phyloP scores from a whole-genome alignment of 1,284 basidiomycete genomes.

The Rhodotorula sp. region DNA sequence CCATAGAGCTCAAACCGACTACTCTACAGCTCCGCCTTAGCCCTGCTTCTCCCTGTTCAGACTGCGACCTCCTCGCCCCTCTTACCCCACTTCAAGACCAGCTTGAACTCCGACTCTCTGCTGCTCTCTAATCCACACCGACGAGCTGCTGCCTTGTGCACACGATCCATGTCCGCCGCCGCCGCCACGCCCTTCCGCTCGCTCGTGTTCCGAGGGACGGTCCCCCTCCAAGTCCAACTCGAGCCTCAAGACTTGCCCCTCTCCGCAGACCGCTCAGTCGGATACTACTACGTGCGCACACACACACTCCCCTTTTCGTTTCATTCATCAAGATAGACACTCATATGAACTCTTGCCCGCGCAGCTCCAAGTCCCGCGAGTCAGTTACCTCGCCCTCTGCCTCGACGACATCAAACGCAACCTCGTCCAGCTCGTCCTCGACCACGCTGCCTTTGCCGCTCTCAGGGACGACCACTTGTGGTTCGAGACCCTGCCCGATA shows the following conservation, averaged over 20 bases:
- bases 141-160: too few species aligned
- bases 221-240: constrained; percentile 78
- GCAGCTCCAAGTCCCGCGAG: constrained; percentile 70
- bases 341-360: too few species aligned
- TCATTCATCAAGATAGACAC: too few species aligned
- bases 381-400: constrained; percentile 86
- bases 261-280: constrained; percentile 78
- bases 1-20: too few species aligned
- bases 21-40: too few species aligned
- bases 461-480: constrained; percentile 87
- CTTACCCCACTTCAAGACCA: too few species aligned
- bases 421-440: constrained; percentile 83
- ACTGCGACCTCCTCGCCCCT: too few species aligned
- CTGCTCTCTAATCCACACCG: too few species aligned
- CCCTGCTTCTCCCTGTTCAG: too few species aligned
- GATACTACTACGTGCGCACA: constrained; percentile 65
- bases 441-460: constrained; percentile 63
- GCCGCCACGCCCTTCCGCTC: constrained; percentile 62
- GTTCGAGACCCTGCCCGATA: constrained; percentile 62
- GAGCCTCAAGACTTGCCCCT: constrained; percentile 80
- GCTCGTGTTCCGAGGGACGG: constrained; percentile 78
- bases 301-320: not conserved
- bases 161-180: too few species aligned
- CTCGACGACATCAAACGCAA: constrained; percentile 80
- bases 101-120: too few species aligned